These are phyloP conservation scores for Colletotrichum spinosum DNA, from an alignment of 2,329 filamentous ascomycete species.

Conservation along the genomic window DNA sequence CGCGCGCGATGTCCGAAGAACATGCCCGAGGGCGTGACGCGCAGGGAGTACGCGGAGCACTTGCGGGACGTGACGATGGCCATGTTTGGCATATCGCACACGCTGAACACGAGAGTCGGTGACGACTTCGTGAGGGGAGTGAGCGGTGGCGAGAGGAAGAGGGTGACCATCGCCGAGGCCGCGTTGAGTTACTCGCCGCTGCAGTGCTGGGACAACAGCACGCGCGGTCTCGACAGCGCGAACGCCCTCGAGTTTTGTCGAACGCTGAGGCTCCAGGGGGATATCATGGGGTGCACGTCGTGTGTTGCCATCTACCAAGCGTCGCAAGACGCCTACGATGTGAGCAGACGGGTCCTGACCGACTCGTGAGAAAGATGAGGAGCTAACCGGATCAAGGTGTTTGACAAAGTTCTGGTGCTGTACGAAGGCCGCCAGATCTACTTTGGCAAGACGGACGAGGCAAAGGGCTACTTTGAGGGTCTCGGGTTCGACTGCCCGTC, in stretches of 20 bases:
- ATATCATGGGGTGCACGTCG: constrained; percentile 41
- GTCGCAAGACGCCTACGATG: constrained; percentile 67
- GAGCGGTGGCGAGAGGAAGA: constrained; percentile 62
- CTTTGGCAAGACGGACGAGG: constrained; percentile 70
- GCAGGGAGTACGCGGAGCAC: constrained; percentile 56
- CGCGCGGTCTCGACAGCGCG: constrained; percentile 55
- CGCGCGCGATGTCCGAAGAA: constrained; percentile 61
- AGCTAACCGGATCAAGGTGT: constrained; percentile 49
- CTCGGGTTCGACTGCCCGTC: constrained; percentile 71
- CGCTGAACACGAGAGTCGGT: constrained; percentile 63
- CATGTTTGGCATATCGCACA: constrained; percentile 66
- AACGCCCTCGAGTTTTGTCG: constrained; percentile 40
- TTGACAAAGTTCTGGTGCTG: constrained; percentile 75
- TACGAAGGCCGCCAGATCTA: constrained; percentile 76
- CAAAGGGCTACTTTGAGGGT: constrained; percentile 72
- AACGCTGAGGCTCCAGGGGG: constrained; percentile 42
- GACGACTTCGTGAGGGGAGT: constrained; percentile 67
- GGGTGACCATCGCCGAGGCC: constrained; percentile 52
- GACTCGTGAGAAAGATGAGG: not conserved
- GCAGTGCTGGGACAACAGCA: constrained; percentile 58
- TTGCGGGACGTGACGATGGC: constrained; percentile 66
- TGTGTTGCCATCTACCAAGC: constrained; percentile 68
- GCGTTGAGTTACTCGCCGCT: constrained; percentile 43
- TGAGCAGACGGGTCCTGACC: constrained; percentile 15
- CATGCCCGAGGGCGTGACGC: constrained; percentile 58